A percentile compares a stretch with the other conserved stretches of the same genome.
phyloP scores from a whole-genome alignment of 2,329 filamentous ascomycete species.

The Cladosporium sp. region DNA sequence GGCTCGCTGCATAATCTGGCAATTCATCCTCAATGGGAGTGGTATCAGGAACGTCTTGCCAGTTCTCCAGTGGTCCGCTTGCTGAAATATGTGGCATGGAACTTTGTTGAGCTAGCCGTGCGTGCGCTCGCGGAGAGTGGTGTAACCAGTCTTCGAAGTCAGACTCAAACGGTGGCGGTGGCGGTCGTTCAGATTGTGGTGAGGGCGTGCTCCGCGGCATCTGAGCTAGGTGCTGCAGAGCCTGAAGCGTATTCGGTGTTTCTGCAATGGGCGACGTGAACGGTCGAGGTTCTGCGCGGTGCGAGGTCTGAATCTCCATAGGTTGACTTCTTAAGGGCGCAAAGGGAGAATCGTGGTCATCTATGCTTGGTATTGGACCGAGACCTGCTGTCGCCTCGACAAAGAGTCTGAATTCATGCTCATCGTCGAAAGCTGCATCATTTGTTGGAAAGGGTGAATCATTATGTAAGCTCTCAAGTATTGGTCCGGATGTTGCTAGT shows the following conservation, averaged over 20 bases:
- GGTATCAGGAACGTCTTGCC: slow-evolving; percentile 20
- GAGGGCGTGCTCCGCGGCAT: slow-evolving; percentile 18
- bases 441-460: not conserved
- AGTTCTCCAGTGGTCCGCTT: slow-evolving; percentile 1
- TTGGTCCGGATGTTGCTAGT: not conserved
- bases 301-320: not conserved
- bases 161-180: slow-evolving; percentile 8
- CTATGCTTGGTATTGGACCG: slow-evolving; percentile 17
- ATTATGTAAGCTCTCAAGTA: not conserved
- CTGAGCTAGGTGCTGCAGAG: slow-evolving; percentile 25
- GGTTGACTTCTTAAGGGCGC: not conserved
- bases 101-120: slow-evolving; percentile 9
- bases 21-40: slow-evolving; percentile 34
- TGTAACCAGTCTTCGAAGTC: slow-evolving; percentile 23
- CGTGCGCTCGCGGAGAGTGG: slow-evolving; percentile 10
- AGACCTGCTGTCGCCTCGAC: slow-evolving; percentile 31
- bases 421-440: slow-evolving; percentile 26
- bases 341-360: not conserved
- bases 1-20: slow-evolving; percentile 45
- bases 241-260: slow-evolving; percentile 24
- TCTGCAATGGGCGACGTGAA: slow-evolving; percentile 21
- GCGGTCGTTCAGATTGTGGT: slow-evolving; percentile 8
- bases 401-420: slow-evolving; percentile 30
- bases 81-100: slow-evolving; percentile 1
- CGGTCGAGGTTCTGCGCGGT: not conserved